These are phyloP conservation scores for Microdochium paspali DNA, from an alignment of 2,329 filamentous ascomycete genomes.

Conservation along the genomic window DNA sequence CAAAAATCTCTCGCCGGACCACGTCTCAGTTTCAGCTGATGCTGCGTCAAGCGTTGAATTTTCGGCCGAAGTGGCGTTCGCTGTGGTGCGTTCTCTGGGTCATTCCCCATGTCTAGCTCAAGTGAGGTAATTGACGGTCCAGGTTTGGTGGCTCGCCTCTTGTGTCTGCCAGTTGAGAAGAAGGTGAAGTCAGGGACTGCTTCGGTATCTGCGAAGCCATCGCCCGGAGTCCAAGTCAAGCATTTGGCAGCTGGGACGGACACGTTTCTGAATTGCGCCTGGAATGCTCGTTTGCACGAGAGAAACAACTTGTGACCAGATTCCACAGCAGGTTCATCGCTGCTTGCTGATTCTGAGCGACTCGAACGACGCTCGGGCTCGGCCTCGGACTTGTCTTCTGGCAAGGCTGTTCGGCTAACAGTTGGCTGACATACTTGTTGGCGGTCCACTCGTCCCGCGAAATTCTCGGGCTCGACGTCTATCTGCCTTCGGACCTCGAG, in stretches of 20 bases:
- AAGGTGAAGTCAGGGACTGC: slow-evolving; percentile 10
- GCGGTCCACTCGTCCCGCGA: no score
- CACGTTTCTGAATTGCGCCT: not conserved
- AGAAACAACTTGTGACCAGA: not conserved
- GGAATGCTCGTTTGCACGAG: not conserved
- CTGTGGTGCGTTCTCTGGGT: not conserved
- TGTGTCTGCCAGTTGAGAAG: slow-evolving; percentile 11
- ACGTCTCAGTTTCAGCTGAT: not conserved
- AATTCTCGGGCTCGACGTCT: no score
- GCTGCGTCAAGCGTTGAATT: not conserved
- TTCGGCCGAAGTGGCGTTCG: not conserved
- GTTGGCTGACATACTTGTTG: no score
- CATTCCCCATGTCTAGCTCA: slow-evolving; percentile 5
- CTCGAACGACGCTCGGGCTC: no score
- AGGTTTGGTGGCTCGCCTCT: slow-evolving; percentile 10
- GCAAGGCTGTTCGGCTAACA: no score
- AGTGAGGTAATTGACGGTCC: slow-evolving; percentile 13
- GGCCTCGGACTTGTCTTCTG: no score
- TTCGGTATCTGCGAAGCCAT: slow-evolving; percentile 20
- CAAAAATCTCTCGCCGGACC: not conserved
- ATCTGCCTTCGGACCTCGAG: no score
- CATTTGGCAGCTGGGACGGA: not conserved
- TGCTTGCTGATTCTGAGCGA: no score
- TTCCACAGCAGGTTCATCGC: not conserved
- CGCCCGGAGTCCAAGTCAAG: slow-evolving; percentile 13